phyloP scores from a whole-genome alignment of 164 flowering plant species.

The Stephania yunnanensis region DNA sequence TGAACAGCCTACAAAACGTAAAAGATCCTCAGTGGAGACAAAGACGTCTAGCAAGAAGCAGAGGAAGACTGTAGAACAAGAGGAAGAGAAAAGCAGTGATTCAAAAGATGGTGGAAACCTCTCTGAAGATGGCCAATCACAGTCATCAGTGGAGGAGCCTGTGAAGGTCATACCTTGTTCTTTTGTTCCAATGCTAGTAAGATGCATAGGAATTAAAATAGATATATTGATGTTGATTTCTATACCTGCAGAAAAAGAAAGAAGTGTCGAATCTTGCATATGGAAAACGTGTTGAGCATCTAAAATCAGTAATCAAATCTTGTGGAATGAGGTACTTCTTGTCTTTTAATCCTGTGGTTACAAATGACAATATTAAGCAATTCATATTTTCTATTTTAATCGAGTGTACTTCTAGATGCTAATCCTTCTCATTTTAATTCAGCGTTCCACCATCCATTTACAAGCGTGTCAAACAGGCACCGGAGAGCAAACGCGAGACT shows the following conservation, averaged over 20 bases:
- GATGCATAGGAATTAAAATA: not conserved
- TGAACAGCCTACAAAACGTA: slow-evolving; percentile 46
- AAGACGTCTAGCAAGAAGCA: slow-evolving; percentile 38
- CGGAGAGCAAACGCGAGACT: slow-evolving; percentile 75
- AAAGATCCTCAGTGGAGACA: slow-evolving; percentile 33
- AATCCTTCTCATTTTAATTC: slow-evolving; percentile 5
- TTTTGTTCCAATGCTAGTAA: not conserved
- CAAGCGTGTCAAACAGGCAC: slow-evolving; percentile 79
- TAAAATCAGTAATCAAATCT: slow-evolving; percentile 75
- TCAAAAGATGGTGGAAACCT: slow-evolving; percentile 39
- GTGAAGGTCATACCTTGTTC: slow-evolving; percentile 39
- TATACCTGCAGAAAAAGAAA: slow-evolving; percentile 44
- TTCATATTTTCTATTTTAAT: not conserved
- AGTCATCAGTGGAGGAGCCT: slow-evolving; percentile 54
- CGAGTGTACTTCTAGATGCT: not conserved
- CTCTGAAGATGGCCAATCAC: slow-evolving; percentile 52
- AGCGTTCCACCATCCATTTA: slow-evolving; percentile 83
- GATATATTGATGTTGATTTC: not conserved
- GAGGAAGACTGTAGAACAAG: slow-evolving; percentile 32
- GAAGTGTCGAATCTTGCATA: slow-evolving; percentile 48
- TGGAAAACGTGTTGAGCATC: slow-evolving; percentile 83
- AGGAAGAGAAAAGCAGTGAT: slow-evolving; percentile 36
- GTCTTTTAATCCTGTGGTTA: slow-evolving; percentile 1
- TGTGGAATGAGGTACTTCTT: slow-evolving; percentile 77
- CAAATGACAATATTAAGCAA: not conserved